Evolutionary conservation across 768 basidiomycete genomes (phyloP), one percentile per base, ranked within the genome.

Genomic region (Coprinopsis cinerea): DNA sequence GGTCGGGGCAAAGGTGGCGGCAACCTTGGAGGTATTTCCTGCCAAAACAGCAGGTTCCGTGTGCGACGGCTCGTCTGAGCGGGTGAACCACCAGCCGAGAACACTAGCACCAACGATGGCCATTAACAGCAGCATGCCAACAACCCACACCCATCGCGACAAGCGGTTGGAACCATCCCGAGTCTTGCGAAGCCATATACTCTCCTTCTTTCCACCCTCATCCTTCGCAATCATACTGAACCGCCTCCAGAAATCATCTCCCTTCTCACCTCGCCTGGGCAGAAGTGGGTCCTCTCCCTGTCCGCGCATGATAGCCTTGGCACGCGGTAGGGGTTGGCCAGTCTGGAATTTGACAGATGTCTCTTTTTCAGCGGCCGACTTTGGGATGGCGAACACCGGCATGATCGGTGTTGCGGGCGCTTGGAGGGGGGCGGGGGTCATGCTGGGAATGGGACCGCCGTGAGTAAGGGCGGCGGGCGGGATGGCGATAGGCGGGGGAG

Each of bases 171-270:
- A 61, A 20, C 82, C 78, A 49, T 54, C 68, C 55, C 78, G 76
- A 0, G 81, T 86, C 63, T 88, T 81, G 43, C 62, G 65, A 30
- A 91, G 70, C 88, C 89, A 91, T 5, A 74, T 66, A 54, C 83
- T 86, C 57, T 79, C 64, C 53, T 69, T 80, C 59, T 72, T 59
- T 9, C 62, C 54, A 6, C 59, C 42, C 56, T 85, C 81, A 51
- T 82, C 81, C 60, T 80, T 86, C 7, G 81, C 88, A 53, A 91
- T 81, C 72, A 90, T 88, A 53, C 84, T 87, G 66, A 91, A 92
- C 32, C 89, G 74, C 52, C 85, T 73, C 89, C 89, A 92, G 67
- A 92, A 91, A 58, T 90, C 85, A 58, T 91, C 88, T 0, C 87
- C 86, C 43, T 75, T 79, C 61, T 87, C 80, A 2, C 87, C 85